phyloP scores from a whole-genome alignment of 306 rosid species.

The Castanea sativa region DNA sequence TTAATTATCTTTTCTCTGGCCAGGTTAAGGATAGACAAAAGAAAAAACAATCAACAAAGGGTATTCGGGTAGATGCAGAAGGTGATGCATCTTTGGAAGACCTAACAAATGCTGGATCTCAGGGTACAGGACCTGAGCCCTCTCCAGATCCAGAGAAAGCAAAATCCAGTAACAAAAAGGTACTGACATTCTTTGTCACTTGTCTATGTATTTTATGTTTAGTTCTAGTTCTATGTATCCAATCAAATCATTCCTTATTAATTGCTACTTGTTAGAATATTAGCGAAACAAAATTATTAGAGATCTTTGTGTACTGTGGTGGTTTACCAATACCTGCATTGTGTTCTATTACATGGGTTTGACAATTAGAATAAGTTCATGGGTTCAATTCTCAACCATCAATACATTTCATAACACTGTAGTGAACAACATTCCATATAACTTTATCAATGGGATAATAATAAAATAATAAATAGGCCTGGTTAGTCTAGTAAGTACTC shows the following conservation, averaged over 20 bases:
- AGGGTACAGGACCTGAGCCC: conserved; percentile 50
- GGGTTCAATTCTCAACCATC: background rate
- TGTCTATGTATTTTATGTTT: background rate
- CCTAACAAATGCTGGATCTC: conserved; percentile 43
- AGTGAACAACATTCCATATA: background rate
- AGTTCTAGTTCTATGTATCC: background rate
- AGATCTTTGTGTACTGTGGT: background rate
- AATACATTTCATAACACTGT: background rate
- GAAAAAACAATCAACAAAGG: conserved; percentile 68
- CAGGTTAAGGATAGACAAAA: conserved; percentile 86
- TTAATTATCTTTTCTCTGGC: conserved; percentile 18
- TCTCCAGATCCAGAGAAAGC: conserved; percentile 56
- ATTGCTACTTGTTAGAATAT: background rate
- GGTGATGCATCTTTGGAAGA: conserved; percentile 95
- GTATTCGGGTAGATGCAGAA: conserved; percentile 80
- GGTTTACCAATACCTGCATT: background rate
- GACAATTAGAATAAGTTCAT: background rate
- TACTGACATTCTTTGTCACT: conserved; percentile 22
- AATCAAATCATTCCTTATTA: background rate
- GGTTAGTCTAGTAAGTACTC: background rate
- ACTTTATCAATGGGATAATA: background rate
- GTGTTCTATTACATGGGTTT: no score
- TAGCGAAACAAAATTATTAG: background rate
- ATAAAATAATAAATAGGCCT: background rate
- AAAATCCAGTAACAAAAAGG: conserved; percentile 78